phyloP scores from a whole-genome alignment of 768 basidiomycete genomes.

The Chalciporus pseudorubinellus region DNA sequence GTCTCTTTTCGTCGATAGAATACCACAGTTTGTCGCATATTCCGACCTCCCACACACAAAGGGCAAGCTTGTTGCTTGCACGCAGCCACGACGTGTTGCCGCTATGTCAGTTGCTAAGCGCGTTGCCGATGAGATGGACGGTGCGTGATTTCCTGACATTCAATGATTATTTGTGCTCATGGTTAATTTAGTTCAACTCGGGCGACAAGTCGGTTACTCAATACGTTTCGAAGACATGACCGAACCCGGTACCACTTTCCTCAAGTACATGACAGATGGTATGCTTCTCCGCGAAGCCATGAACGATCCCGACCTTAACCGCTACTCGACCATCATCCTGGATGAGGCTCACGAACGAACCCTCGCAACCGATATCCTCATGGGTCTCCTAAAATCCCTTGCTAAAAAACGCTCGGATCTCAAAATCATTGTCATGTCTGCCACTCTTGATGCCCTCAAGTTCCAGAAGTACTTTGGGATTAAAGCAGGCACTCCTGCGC shows the following conservation, averaged over 20 bases:
- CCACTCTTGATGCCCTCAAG: slow-evolving; percentile 94
- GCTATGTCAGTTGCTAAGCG: slow-evolving; percentile 98
- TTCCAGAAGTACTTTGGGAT: slow-evolving; percentile 92
- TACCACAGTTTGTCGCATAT: slow-evolving; percentile 94
- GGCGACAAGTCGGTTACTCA: slow-evolving; percentile 94
- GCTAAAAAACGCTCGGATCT: slow-evolving; percentile 81
- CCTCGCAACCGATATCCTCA: slow-evolving; percentile 95
- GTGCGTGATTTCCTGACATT: slow-evolving; percentile 43
- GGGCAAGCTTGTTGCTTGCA: slow-evolving; percentile 92
- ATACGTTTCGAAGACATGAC: slow-evolving; percentile 92
- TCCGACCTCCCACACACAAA: slow-evolving; percentile 89
- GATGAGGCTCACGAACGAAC: slow-evolving; percentile 99
- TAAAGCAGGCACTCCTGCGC: slow-evolving; percentile 46
- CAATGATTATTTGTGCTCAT: slow-evolving; percentile 1
- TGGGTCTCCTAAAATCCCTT: slow-evolving; percentile 90
- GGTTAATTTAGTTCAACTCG: slow-evolving; percentile 67
- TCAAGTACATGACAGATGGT: slow-evolving; percentile 99
- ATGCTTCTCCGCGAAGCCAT: slow-evolving; percentile 98
- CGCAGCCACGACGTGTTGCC: slow-evolving; percentile 93
- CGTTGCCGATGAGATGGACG: slow-evolving; percentile 99
- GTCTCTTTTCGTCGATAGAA: slow-evolving; percentile 50
- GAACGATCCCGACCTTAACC: slow-evolving; percentile 85
- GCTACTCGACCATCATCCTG: slow-evolving; percentile 97
- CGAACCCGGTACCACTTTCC: slow-evolving; percentile 87
- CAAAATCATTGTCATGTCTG: slow-evolving; percentile 98